These are phyloP conservation scores for Fonsecaea multimorphosa DNA, from an alignment of 2,329 filamentous ascomycete species.

Conservation along the genomic window DNA sequence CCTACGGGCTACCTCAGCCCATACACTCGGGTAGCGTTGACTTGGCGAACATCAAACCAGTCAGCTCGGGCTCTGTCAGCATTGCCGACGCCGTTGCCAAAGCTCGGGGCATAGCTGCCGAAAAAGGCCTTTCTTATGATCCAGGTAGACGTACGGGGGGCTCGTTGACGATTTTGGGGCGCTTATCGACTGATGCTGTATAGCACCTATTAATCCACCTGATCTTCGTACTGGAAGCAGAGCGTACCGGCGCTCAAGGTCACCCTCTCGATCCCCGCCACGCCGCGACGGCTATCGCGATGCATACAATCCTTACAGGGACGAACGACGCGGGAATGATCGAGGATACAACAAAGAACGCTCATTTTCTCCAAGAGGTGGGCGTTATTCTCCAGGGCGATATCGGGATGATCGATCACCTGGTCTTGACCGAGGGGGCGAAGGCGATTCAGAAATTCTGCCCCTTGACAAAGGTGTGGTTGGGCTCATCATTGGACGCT, in stretches of 20 bases:
- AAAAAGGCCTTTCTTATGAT: slow-evolving; percentile 70
- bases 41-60: slow-evolving; percentile 77
- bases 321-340: slow-evolving; percentile 72
- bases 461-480: slow-evolving; percentile 86
- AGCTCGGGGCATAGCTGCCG: slow-evolving; percentile 79
- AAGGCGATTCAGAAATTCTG: slow-evolving; percentile 80
- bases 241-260: slow-evolving; percentile 66
- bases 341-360: slow-evolving; percentile 70
- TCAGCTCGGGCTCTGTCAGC: slow-evolving; percentile 80
- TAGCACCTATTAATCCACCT: slow-evolving; percentile 31
- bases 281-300: slow-evolving; percentile 74
- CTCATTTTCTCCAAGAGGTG: slow-evolving; percentile 72
- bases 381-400: slow-evolving; percentile 49
- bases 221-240: slow-evolving; percentile 49
- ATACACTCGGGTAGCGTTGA: slow-evolving; percentile 73
- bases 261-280: slow-evolving; percentile 75
- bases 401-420: slow-evolving; percentile 64
- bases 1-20: slow-evolving; percentile 51
- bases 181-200: not conserved
- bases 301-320: slow-evolving; percentile 80
- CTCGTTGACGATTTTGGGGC: not conserved
- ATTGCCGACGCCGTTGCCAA: slow-evolving; percentile 84
- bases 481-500: slow-evolving; percentile 86
- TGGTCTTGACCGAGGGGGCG: slow-evolving; percentile 49
- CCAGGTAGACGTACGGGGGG: slow-evolving; percentile 44